These are phyloP conservation scores for Silene uniflora DNA, from an alignment of 148 eudicot species.

Conservation along the genomic window DNA sequence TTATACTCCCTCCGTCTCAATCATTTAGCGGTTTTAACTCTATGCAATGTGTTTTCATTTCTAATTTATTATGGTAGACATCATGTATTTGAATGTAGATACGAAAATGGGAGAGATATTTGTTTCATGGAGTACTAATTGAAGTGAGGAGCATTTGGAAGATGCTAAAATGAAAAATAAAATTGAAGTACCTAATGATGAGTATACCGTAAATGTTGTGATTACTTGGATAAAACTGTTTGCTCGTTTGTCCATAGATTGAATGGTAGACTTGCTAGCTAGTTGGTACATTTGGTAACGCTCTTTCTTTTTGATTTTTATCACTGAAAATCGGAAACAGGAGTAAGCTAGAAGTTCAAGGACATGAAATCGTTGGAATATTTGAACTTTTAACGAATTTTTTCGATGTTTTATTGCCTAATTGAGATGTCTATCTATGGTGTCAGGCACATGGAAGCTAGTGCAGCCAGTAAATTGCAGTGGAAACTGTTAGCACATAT, in stretches of 20 bases:
- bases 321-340: not conserved
- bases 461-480: constrained; percentile 42
- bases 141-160: not conserved
- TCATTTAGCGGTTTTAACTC: not conserved
- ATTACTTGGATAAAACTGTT: not conserved
- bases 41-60: not conserved
- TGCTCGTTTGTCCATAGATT: not conserved
- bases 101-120: not conserved
- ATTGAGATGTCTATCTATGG: constrained; percentile 12
- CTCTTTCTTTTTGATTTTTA: not conserved
- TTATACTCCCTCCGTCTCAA: too few relatives aligned
- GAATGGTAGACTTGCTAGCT: not conserved
- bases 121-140: too few relatives aligned
- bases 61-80: not conserved
- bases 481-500: constrained; percentile 48
- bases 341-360: not conserved
- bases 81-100: not conserved
- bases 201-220: not conserved
- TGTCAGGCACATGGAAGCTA: constrained; percentile 49
- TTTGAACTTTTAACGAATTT: not conserved
- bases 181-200: not conserved
- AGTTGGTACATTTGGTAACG: not conserved
- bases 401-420: constrained; percentile 1
- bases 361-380: not conserved
- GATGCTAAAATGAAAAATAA: not conserved